Conservation (phyloP, 352 stramenopile genomes). For the Pilasporangium apinafurcum region DNA sequence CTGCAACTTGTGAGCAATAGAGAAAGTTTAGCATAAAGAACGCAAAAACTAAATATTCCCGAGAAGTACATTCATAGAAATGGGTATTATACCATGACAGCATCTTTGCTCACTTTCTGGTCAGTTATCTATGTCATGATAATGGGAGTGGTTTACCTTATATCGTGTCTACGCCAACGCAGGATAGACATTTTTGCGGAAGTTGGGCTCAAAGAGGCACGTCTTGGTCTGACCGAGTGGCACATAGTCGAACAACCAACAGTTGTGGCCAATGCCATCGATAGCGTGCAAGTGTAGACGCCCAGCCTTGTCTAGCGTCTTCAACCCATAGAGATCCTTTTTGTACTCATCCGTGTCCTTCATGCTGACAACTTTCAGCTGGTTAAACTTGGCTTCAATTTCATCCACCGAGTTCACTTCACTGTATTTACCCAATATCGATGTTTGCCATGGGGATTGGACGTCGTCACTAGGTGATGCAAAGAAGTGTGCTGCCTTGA, state of each 20-base stretch:
- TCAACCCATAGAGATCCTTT: conserved; percentile 16
- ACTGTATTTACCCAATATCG: conserved; percentile 9
- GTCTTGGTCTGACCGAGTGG: background rate
- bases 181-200: conserved; percentile 11
- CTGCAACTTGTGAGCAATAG: too few relatives aligned
- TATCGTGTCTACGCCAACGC: too few relatives aligned
- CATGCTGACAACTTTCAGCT: conserved; percentile 5
- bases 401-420: conserved; percentile 2
- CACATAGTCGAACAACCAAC: conserved; percentile 15
- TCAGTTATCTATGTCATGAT: too few relatives aligned
- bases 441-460: conserved; percentile 12
- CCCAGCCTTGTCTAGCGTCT: conserved; percentile 9
- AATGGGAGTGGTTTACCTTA: too few relatives aligned
- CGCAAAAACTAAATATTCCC: too few relatives aligned
- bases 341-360: conserved; percentile 15
- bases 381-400: conserved; percentile 6
- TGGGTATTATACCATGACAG: too few relatives aligned
- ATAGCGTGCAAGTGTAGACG: conserved; percentile 4
- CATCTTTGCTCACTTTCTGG: too few relatives aligned
- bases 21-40: too few relatives aligned
- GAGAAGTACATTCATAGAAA: too few relatives aligned
- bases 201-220: conserved; percentile 10
- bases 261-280: conserved; percentile 6
- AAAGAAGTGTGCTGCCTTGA: conserved; percentile 16
- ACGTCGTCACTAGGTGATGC: conserved; percentile 10